Base-by-base conservation (phyloP, 2,329 filamentous ascomycete species). In the Ophiocordyceps camponoti-saundersi region DNA sequence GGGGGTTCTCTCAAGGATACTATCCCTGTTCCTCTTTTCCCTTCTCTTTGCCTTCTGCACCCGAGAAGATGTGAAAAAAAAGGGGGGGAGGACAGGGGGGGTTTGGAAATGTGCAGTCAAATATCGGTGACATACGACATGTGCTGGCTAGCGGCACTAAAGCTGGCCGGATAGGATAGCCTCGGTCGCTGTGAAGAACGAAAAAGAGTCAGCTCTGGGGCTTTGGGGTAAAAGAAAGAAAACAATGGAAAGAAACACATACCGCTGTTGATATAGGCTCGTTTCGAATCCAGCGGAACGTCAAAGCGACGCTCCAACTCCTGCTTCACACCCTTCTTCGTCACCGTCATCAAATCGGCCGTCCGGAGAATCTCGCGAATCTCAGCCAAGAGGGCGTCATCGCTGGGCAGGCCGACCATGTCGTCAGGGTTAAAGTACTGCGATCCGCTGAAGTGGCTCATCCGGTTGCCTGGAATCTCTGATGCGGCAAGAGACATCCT, bases 301-400 rank as follows among this genome's bases (percentile, higher is more conserved):
- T 85, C 85, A 59, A 98, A 98, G 51, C 89, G 77, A 58, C 80
- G 79, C 72, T 98, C 92, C 48, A 98, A 69, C 69, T 98, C 92
- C 55, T 77, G 68, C 74, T 96, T 96, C 65, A 98, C 85, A 56
- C 85, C 87, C 78, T 98, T 98, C 79, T 98, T 98, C 53, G 92
- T 98, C 42, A 98, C 86, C 5, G 79, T 89, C 92, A 98, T 98
- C 59, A 98, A 68, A 66, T 98, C 92, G 2, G 88, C 89, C 13
- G 84, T 93, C 55, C 81, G 77, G 51, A 98, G 70, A 52, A 98
- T 95, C 59, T 95, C 88, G 46, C 92, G 78, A 56, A 98, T 98
- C 72, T 98, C 92, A 0, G 87, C 82, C 51, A 98, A 69, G 45
- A 98, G 72, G 12, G 86, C 83, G 58, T 98, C 92, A 55, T 98